These are phyloP conservation scores for Phytophthora parvispora DNA, from an alignment of 352 stramenopile genomes.

Conservation along the genomic window DNA sequence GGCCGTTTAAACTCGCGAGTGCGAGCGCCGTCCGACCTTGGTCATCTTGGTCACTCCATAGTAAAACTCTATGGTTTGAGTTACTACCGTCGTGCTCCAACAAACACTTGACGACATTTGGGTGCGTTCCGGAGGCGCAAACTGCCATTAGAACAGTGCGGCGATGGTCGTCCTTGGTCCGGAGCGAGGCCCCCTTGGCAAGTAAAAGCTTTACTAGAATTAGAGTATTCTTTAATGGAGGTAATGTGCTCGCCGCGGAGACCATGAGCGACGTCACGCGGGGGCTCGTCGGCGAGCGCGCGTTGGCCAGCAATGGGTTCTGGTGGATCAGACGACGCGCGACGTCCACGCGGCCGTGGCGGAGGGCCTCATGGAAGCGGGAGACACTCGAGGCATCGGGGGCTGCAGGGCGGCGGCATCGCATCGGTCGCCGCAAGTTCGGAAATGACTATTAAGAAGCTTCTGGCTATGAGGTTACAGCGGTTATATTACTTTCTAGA, in stretches of 20 bases:
- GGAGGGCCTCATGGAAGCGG: conserved; percentile 33
- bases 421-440: conserved; percentile 4
- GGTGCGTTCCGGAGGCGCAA: conserved; percentile 27
- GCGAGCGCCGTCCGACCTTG: conserved; percentile 25
- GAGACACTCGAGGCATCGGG: conserved; percentile 10
- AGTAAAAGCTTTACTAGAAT: conserved; percentile 35
- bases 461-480: background rate
- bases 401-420: conserved; percentile 10
- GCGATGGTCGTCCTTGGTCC: conserved; percentile 32
- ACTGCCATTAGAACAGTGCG: conserved; percentile 31
- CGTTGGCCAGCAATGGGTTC: conserved; percentile 23
- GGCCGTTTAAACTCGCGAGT: conserved; percentile 27
- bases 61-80: conserved; percentile 10
- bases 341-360: conserved; percentile 3
- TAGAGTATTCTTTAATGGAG: conserved; percentile 1
- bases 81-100: conserved; percentile 18
- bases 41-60: conserved; percentile 36
- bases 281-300: conserved; percentile 14
- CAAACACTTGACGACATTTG: conserved; percentile 27
- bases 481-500: background rate
- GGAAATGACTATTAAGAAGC: conserved; percentile 8
- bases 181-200: conserved; percentile 32
- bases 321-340: conserved; percentile 32
- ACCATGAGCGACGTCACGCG: conserved; percentile 35
- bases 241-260: conserved; percentile 2